Base-by-base conservation (phyloP, 2,329 filamentous ascomycete species). In the Fusarium tricinctum region DNA sequence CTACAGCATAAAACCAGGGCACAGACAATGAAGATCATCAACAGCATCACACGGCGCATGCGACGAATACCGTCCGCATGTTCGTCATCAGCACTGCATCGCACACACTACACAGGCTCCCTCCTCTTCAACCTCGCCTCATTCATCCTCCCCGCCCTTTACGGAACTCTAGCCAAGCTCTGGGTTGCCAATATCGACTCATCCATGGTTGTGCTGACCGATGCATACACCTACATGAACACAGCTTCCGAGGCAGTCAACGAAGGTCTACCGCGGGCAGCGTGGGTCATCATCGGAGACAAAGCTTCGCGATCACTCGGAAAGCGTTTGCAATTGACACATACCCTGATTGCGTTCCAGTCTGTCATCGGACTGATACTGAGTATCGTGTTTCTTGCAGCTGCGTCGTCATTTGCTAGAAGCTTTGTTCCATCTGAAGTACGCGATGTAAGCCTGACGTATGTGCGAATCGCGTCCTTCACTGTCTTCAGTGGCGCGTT, bases 101-200 rank as follows among this genome's bases (percentile, higher is more conserved):
- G 69, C 14, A 71, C 73, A 5, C 66, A 62, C 38, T 92, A 90
- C 72, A 63, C 73, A 1, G 88, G 88, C 1, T 85, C 88, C 0
- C 78, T 92, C 0, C 54, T 85, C 15, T 90, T 91, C 80, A 92
- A 92, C 71, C 57, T 88, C 12, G 81, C 76, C 46, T 82, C 89
- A 2, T 91, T 92, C 74, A 74, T 88, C 3, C 83, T 92, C 0
- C 90, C 89, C 1, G 90, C 90, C 0, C 79, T 93, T 1, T 92
- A 92, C 72, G 77, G 78, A 33, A 93, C 90, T 0, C 82, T 93
- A 0, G 86, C 85, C 48, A 92, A 92, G 72, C 81, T 92, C 19
- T 93, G 89, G 91, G 85, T 93, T 4, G 89, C 90, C 4, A 85
- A 85, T 55, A 91, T 92, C 56, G 88, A 92, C 74, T 78, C 86